phyloP scores from a whole-genome alignment of 805 yeast species.

The Suhomyces sp. region DNA sequence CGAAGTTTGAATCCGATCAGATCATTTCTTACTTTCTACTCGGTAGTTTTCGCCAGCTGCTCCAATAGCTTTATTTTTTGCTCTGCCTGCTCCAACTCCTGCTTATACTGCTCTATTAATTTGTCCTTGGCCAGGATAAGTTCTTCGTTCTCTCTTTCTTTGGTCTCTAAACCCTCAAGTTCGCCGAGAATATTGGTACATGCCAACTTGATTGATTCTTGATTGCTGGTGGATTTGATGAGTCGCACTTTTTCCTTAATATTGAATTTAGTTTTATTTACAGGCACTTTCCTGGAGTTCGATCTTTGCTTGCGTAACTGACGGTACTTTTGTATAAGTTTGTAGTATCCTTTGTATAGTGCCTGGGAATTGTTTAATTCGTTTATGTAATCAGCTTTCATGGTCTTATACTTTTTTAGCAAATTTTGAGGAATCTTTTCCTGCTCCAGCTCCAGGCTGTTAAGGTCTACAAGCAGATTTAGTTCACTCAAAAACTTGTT shows the following conservation, averaged over 20 bases:
- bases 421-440: conserved; percentile 7
- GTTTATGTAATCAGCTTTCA: conserved; percentile 25
- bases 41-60: conserved; percentile 11
- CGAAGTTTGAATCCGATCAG: not conserved
- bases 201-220: conserved; percentile 16
- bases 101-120: conserved; percentile 17
- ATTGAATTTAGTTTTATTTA: conserved; percentile 3
- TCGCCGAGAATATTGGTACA: conserved; percentile 24
- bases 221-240: conserved; percentile 21
- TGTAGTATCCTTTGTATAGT: conserved; percentile 31
- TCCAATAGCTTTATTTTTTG: conserved; percentile 13
- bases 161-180: conserved; percentile 8
- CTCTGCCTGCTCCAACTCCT: conserved; percentile 24
- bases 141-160: conserved; percentile 18
- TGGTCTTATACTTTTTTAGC: conserved; percentile 15
- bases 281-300: not conserved
- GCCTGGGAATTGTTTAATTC: conserved; percentile 26
- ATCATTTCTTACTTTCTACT: conserved; percentile 16
- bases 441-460: conserved; percentile 9
- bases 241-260: conserved; percentile 17
- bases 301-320: conserved; percentile 8
- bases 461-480: conserved; percentile 17
- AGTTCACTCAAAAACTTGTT: conserved; percentile 21
- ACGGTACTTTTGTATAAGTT: conserved; percentile 27
- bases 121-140: conserved; percentile 20